Evolutionary conservation across 2,329 filamentous ascomycete species (phyloP).

Genomic region (Alternaria sp.): DNA sequence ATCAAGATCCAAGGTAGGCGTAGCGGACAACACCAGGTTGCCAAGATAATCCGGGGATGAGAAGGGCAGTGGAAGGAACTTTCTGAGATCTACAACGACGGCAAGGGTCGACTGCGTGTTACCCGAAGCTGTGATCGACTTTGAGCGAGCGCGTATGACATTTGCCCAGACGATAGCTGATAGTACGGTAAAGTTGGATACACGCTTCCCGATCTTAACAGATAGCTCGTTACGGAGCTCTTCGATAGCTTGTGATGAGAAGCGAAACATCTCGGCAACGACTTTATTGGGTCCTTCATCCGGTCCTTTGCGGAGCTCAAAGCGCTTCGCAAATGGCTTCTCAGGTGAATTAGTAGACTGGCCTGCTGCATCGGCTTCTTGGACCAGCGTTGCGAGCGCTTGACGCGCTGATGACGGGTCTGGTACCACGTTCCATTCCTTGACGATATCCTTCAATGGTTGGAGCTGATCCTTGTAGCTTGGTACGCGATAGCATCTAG

Average conservation of each 20-base stretch:
- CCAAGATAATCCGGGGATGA: conserved; percentile 5
- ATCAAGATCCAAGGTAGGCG: not conserved
- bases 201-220: not conserved
- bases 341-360: not conserved
- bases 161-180: conserved; percentile 5
- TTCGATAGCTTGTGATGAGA: not conserved
- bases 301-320: not conserved
- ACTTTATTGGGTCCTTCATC: conserved; percentile 10
- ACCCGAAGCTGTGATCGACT: not conserved
- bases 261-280: conserved; percentile 10
- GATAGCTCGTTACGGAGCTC: not conserved
- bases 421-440: not conserved
- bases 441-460: not conserved
- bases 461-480: not conserved
- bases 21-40: not conserved
- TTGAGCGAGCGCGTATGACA: not conserved
- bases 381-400: not conserved
- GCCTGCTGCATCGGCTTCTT: not conserved
- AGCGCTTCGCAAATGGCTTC: not conserved
- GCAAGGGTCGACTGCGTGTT: conserved; percentile 6
- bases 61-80: not conserved
- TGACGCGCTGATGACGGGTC: conserved; percentile 1
- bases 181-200: not conserved
- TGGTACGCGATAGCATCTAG: not conserved
- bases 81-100: conserved; percentile 1